A percentile compares a stretch with the other conserved stretches of the same genome.
These are phyloP conservation scores for Diaporthe humulicola DNA, from an alignment of 2,329 filamentous ascomycete genomes.

Conservation along the genomic window DNA sequence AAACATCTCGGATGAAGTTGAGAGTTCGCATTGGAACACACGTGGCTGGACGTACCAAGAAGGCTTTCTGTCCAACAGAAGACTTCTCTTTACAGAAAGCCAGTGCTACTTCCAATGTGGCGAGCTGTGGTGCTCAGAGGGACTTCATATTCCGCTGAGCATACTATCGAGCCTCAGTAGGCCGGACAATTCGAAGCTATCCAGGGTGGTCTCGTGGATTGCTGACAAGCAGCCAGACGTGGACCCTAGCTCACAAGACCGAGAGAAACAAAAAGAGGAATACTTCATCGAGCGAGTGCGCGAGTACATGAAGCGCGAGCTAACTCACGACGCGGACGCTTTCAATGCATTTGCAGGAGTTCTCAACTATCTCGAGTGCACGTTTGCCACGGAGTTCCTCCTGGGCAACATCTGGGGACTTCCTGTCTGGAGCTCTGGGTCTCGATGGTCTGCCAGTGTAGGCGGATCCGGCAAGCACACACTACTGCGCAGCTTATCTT, in stretches of 20 bases:
- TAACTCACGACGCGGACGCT: constrained; percentile 23
- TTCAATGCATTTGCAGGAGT: constrained; percentile 30
- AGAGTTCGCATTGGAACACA: constrained; percentile 50
- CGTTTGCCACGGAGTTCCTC: constrained; percentile 18
- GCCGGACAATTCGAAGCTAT: constrained; percentile 6
- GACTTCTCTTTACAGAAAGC: constrained; percentile 55
- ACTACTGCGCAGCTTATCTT: constrained; percentile 23
- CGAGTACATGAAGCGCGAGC: constrained; percentile 30
- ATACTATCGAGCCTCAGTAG: constrained; percentile 15
- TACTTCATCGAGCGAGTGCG: constrained; percentile 27
- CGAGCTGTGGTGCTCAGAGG: constrained; percentile 28
- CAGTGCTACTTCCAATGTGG: constrained; percentile 56
- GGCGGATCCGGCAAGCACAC: constrained; percentile 3
- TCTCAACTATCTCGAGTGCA: constrained; percentile 22
- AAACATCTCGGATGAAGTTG: constrained; percentile 24
- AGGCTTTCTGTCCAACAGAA: constrained; percentile 51
- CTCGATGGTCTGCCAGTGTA: neutral
- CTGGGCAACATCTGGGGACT: constrained; percentile 27
- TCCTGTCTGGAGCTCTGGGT: constrained; percentile 8
- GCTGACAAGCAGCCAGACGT: neutral
- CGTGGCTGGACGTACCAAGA: constrained; percentile 58
- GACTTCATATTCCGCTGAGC: neutral
- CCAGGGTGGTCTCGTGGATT: constrained; percentile 24
- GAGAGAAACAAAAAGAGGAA: constrained; percentile 22
- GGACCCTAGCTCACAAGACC: neutral